phyloP scores from a whole-genome alignment of 139 green algal species.

The Monoraphidium neglectum region DNA sequence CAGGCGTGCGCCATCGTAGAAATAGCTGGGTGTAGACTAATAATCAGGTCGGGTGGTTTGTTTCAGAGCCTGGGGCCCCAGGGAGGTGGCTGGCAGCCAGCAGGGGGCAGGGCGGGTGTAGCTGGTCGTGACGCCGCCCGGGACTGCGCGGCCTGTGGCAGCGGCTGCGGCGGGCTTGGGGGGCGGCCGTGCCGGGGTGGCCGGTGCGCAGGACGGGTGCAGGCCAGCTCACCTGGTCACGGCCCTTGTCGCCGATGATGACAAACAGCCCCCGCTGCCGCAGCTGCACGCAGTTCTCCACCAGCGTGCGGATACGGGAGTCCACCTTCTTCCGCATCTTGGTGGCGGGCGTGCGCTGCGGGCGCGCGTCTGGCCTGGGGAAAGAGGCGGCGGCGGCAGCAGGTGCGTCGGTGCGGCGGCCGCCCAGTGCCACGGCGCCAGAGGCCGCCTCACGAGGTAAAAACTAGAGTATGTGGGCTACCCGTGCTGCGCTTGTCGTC shows the following conservation, averaged over 20 bases:
- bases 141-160: no score
- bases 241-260: constrained; percentile 95
- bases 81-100: no score
- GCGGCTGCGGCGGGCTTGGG: no score
- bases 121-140: no score
- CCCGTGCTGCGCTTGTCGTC: neutral
- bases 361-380: neutral
- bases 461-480: neutral
- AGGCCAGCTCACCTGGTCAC: constrained; percentile 85
- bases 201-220: no score
- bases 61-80: no score
- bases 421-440: neutral
- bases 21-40: no score
- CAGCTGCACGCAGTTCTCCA: constrained; percentile 96
- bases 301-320: constrained; percentile 90
- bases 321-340: constrained; percentile 99
- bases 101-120: no score
- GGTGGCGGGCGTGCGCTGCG: neutral
- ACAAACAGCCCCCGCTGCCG: constrained; percentile 92
- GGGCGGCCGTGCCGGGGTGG: no score
- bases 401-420: neutral
- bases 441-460: neutral
- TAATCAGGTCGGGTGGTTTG: no score
- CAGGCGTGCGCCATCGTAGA: no score
- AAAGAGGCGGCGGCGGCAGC: neutral